Conservation (phyloP, 148 eudicot species). For the Silene uniflora region DNA sequence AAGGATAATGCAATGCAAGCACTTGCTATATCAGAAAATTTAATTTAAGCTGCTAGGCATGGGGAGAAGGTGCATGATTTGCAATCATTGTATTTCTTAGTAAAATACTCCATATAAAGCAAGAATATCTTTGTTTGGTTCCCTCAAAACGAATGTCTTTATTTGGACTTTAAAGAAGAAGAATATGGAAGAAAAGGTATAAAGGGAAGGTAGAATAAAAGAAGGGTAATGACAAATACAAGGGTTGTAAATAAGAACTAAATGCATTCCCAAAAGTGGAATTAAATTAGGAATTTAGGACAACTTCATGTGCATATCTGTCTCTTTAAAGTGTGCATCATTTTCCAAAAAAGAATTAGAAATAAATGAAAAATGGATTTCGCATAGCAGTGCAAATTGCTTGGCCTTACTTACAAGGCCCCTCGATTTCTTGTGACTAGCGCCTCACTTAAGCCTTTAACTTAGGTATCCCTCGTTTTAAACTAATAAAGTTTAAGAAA, state of each 20-base stretch:
- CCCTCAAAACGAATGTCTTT: too few relatives aligned
- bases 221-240: too few relatives aligned
- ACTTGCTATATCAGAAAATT: background rate
- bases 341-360: too few relatives aligned
- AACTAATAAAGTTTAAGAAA: background rate
- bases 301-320: too few relatives aligned
- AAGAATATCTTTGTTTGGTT: background rate
- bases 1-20: background rate
- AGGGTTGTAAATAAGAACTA: too few relatives aligned
- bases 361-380: background rate
- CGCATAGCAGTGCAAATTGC: background rate
- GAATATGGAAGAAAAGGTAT: too few relatives aligned
- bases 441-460: background rate
- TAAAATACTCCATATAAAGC: background rate
- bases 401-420: background rate
- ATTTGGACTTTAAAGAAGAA: too few relatives aligned
- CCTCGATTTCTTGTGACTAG: background rate
- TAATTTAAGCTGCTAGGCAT: background rate
- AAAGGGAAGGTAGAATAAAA: background rate
- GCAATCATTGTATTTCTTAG: background rate
- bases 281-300: too few relatives aligned
- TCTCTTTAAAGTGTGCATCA: too few relatives aligned
- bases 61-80: background rate
- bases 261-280: too few relatives aligned
- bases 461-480: too few relatives aligned